Evolutionary conservation across 2,329 filamentous ascomycete genomes (phyloP), one percentile per base, ranked within the genome.

Genomic region (Seiridium cupressi): DNA sequence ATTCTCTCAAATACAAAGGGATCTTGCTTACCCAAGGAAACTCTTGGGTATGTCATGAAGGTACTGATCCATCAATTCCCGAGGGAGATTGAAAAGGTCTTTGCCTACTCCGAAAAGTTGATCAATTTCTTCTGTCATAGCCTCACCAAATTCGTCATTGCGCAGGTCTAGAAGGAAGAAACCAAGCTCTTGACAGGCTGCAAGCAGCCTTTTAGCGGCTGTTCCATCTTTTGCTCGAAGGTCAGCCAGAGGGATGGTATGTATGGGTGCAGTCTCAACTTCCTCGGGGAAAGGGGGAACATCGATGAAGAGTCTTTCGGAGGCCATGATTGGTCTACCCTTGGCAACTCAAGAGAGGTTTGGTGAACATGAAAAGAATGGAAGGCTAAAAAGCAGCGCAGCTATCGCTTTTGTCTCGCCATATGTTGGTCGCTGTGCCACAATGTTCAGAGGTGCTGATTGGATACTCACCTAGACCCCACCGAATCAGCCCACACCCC

Each of bases 131-230:
- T 57, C 42, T 26, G 62, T 55, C 35, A 38, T 35, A 8, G 49
- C 35, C 5, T 60, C 40, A 2, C 63, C 63, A 4, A 58, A 2
- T 10, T 56, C 6, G 46, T 67, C 63, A 1, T 31, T 55, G 4
- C 54, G 58, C 1, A 67, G 54, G 10, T 66, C 63, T 1, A 67
- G 60, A 4, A 64, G 42, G 35, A 67, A 67, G 47, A 66, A 66
- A n/a, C 61, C 65, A 13, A 67, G 57, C 36, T 65, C 58, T 9
- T 53, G 49, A 7, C 49, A 53, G 10, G 49, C 49, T 53, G 51
- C 10, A 6, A 62, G 8, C 4, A 59, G 44, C 13, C n/a, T n/a
- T 49, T 34, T 31, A 8, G 61, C 58, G 31, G 51, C 51, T 9
- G 44, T 18, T 46, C 54, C 38, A 26, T 61, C 56, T 3, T 53